phyloP scores from a whole-genome alignment of 495 filamentous ascomycete species.

The Evernia prunastri region DNA sequence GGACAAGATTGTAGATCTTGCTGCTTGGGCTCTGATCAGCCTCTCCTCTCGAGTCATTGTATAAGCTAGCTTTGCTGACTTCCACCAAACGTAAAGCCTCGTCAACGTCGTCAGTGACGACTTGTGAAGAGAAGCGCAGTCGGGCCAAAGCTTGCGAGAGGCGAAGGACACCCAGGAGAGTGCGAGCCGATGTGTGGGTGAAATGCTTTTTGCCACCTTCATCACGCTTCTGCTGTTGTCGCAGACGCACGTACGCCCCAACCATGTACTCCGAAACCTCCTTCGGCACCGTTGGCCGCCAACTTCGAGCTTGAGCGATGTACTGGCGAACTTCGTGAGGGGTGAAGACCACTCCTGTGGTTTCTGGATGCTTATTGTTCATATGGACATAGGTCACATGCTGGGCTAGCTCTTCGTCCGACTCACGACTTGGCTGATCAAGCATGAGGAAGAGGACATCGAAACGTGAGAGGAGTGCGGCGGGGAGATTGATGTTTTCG shows the following conservation, averaged over 20 bases:
- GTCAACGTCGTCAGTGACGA: conserved; percentile 89
- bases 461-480: conserved; percentile 91
- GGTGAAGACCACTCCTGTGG: conserved; percentile 64
- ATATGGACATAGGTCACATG: conserved; percentile 98
- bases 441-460: conserved; percentile 95
- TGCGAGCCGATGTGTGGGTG: conserved; percentile 86
- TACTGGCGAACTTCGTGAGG: conserved; percentile 92
- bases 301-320: conserved; percentile 84
- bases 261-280: conserved; percentile 90
- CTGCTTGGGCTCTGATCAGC: conserved; percentile 73
- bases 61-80: conserved; percentile 81
- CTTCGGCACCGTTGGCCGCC: conserved; percentile 76
- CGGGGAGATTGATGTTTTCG: conserved; percentile 97
- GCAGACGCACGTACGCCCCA: conserved; percentile 88
- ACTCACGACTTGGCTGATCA: conserved; percentile 80
- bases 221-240: conserved; percentile 79
- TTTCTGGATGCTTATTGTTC: conserved; percentile 87
- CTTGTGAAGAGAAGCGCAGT: conserved; percentile 73
- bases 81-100: conserved; percentile 88
- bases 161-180: conserved; percentile 84
- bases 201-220: conserved; percentile 86
- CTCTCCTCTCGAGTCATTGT: conserved; percentile 54
- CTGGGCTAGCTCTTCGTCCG: conserved; percentile 85
- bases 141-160: conserved; percentile 93
- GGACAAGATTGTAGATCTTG: conserved; percentile 90